Base-by-base conservation (phyloP, 306 rosid species). In the Rosa chinensis region DNA sequence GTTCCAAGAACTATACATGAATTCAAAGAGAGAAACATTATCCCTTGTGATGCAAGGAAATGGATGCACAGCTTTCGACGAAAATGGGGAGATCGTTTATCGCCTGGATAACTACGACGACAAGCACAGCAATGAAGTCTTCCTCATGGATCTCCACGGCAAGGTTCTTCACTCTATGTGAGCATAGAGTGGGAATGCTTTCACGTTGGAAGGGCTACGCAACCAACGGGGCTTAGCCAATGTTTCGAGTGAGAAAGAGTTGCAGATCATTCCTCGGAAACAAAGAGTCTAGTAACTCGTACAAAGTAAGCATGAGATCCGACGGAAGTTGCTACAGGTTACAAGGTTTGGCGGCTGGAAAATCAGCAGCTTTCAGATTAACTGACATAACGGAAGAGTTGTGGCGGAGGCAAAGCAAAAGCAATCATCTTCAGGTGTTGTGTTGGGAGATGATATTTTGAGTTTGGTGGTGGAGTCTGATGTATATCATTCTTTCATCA, bases 11-110 rank as follows among this genome's bases (percentile, higher is more conserved):
- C 9, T 47, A 25, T 25, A 42, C 28, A 80, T 37, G 43, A 80
- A 28, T 49, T 79, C 84, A 72, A 76, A 49, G 53, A 32, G 80
- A 70, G 80, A 80, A 73, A 77, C 77, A 10, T 83, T 72, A 55
- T 86, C 82, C 3, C 89, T 81, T 40, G 75, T 83, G 77, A 76
- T 82, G 78, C 79, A 83, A 63, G 84, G 83, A 66, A 86, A 83
- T n/a, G 84, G 87, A 18, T 84, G 84, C 62, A 86, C 87, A 10
- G 85, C 80, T 21, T 80, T 74, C 35, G 58, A 83, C 48, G 76
- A 56, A 28, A 80, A 70, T 4, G 89, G 85, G 1, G 61, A 74
- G 42, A 12, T 86, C 7, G 73, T 80, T 2, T 86, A 83, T 55
- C 72, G 87, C 4, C 53, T 86, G 0, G 89, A 83, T 48, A 86